phyloP scores from a whole-genome alignment of 805 yeast species.

The Nakazawaea anatomiae region DNA sequence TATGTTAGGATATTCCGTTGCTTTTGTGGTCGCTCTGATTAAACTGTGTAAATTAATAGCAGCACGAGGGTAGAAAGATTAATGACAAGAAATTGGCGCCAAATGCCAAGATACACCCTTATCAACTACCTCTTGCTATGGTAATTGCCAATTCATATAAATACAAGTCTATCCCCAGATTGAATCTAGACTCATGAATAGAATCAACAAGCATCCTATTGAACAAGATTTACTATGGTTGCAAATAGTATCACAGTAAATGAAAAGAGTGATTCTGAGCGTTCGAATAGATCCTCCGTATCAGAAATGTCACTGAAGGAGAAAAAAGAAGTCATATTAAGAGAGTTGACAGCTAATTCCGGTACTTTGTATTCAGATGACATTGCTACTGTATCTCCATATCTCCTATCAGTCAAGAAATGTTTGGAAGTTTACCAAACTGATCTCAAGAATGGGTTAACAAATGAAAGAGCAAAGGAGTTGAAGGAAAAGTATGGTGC shows the following conservation, averaged over 20 bases:
- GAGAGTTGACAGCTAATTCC: not conserved
- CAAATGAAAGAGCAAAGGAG: conserved; percentile 24
- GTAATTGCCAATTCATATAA: not conserved
- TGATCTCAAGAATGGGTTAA: conserved; percentile 42
- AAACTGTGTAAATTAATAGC: not conserved
- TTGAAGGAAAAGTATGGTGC: conserved; percentile 38
- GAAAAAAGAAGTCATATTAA: not conserved
- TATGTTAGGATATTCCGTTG: too few species aligned
- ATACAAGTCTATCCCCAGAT: not conserved
- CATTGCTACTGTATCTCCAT: conserved; percentile 15
- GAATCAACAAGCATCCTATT: not conserved
- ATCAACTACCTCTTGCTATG: not conserved
- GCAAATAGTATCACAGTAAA: not conserved
- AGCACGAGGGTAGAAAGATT: not conserved
- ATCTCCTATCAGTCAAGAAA: conserved; percentile 28
- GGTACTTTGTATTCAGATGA: not conserved
- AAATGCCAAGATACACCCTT: not conserved
- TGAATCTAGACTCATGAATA: not conserved
- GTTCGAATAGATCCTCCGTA: not conserved
- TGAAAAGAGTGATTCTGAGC: not conserved
- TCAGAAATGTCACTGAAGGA: not conserved
- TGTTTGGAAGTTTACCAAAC: conserved; percentile 36
- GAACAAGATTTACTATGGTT: not conserved
- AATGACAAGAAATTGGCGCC: conserved; percentile 5
- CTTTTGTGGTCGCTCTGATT: too few species aligned